Conservation (phyloP, 208 protist genomes). For the Herpetomonas samuelpessoai region DNA sequence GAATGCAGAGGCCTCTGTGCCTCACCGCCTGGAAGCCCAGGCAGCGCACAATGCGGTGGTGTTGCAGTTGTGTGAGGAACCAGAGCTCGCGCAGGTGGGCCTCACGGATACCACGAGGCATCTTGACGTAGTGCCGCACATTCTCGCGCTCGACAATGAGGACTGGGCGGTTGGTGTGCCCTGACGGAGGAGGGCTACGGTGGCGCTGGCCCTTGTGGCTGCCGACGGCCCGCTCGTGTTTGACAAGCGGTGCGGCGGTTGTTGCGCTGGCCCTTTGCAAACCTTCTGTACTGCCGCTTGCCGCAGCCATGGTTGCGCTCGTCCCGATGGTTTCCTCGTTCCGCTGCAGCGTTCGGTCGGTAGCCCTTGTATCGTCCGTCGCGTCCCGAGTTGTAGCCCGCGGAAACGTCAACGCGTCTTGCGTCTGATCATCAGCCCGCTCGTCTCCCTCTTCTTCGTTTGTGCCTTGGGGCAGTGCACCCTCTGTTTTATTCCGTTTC, state of each 20-base stretch:
- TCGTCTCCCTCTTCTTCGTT: neutral
- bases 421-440: too few relatives aligned
- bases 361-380: too few relatives aligned
- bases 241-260: too few relatives aligned
- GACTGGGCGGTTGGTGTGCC: neutral
- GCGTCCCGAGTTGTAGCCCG: too few relatives aligned
- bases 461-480: neutral
- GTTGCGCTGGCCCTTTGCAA: too few relatives aligned
- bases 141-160: neutral
- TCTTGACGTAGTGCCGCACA: neutral
- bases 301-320: neutral
- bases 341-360: neutral
- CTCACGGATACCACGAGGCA: neutral
- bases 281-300: too few relatives aligned
- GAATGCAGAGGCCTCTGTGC: conserved; percentile 58
- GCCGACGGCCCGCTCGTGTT: too few relatives aligned
- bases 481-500: neutral
- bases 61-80: conserved; percentile 65
- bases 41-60: conserved; percentile 82
- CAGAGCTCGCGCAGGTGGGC: conserved; percentile 68
- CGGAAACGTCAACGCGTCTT: too few relatives aligned
- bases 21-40: conserved; percentile 63
- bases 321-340: neutral
- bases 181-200: too few relatives aligned
- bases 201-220: neutral